Evolutionary conservation across 2,329 filamentous ascomycete genomes (phyloP).

Genomic region (Pyrenophora tritici-repentis): DNA sequence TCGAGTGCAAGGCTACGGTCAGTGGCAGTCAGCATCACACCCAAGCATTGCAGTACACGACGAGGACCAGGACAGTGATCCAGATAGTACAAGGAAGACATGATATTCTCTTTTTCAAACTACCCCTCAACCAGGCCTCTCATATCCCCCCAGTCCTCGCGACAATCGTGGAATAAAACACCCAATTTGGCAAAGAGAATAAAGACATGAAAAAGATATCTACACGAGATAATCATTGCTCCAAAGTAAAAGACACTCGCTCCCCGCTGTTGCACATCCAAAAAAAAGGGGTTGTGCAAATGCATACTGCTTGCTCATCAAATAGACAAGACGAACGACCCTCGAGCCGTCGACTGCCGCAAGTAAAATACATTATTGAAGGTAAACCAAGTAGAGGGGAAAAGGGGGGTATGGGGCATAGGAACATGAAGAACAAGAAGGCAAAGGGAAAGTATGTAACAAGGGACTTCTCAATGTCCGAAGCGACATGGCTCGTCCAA

Average conservation of each 20-base stretch:
- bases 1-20: too few species aligned
- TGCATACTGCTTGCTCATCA: too few species aligned
- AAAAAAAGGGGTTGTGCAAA: too few species aligned
- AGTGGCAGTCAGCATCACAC: not conserved
- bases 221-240: too few species aligned
- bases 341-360: conserved; percentile 6
- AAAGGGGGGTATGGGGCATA: conserved; percentile 16
- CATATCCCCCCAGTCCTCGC: not conserved
- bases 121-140: not conserved
- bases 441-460: conserved; percentile 8
- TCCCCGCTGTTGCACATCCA: too few species aligned
- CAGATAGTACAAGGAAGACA: conserved; percentile 1
- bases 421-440: conserved; percentile 9
- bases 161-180: not conserved
- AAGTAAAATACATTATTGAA: conserved; percentile 16
- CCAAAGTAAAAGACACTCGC: not conserved
- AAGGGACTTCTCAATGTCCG: conserved; percentile 6
- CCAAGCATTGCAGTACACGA: not conserved
- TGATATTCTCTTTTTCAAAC: conserved; percentile 1
- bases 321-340: too few species aligned
- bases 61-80: not conserved
- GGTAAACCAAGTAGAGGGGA: not conserved
- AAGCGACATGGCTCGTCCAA: conserved; percentile 13
- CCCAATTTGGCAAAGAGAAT: conserved; percentile 6
- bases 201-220: not conserved